phyloP scores from a whole-genome alignment of 2,329 filamentous ascomycete species.

The Trichophyton mentagrophytes region DNA sequence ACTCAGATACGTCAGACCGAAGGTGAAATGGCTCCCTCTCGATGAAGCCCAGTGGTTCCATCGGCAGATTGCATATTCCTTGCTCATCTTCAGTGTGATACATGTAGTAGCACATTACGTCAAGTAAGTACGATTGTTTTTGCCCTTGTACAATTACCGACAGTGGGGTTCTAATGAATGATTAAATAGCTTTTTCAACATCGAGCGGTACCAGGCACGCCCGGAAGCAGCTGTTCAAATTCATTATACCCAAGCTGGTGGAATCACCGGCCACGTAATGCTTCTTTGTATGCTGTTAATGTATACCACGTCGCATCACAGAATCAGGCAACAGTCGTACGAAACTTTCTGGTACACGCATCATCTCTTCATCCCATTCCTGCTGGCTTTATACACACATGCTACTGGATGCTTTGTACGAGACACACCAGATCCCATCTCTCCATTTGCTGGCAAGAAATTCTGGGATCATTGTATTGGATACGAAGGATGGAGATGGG shows the following conservation, averaged over 20 bases:
- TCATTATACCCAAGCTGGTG: constrained; percentile 78
- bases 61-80: constrained; percentile 78
- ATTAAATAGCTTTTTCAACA: constrained; percentile 68
- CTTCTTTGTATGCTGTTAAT: constrained; percentile 97
- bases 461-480: constrained; percentile 94
- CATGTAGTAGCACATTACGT: constrained; percentile 81
- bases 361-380: constrained; percentile 93
- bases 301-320: constrained; percentile 87
- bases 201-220: constrained; percentile 73
- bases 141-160: neutral
- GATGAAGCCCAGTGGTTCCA: constrained; percentile 98
- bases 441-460: constrained; percentile 65
- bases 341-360: constrained; percentile 99
- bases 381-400: constrained; percentile 89
- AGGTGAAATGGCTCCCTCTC: constrained; percentile 76
- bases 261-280: constrained; percentile 95
- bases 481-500: constrained; percentile 96
- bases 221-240: constrained; percentile 73
- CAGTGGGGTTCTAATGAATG: constrained; percentile 16
- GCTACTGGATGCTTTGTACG: constrained; percentile 94
- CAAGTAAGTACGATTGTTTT: constrained; percentile 50
- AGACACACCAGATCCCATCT: constrained; percentile 57
- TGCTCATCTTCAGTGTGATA: constrained; percentile 67
- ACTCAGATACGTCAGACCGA: constrained; percentile 71
- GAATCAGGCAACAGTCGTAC: constrained; percentile 91